Evolutionary conservation across 306 rosid genomes (phyloP).

Genomic region (Cicer pinnatifidum): DNA sequence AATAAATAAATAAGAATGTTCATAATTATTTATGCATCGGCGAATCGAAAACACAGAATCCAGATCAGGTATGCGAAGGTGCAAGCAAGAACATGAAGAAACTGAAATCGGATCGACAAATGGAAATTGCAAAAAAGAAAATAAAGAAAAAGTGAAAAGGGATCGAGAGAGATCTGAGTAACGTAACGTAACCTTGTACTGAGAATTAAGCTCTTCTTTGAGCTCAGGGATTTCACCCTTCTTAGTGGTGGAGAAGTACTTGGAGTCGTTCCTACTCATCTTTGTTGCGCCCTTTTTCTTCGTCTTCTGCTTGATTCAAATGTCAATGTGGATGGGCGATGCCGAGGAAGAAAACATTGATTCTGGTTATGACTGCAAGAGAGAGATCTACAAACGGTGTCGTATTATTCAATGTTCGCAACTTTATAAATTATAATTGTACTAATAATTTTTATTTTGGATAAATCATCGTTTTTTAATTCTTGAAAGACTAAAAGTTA

Average conservation of each 20-base stretch:
- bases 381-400: conserved; percentile 7
- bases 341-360: background rate
- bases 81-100: background rate
- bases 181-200: conserved; percentile 82
- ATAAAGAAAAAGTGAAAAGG: background rate
- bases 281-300: background rate
- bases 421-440: no score
- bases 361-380: background rate
- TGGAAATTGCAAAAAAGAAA: background rate
- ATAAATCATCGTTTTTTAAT: no score
- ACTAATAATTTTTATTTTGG: no score
- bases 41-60: conserved; percentile 3
- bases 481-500: no score
- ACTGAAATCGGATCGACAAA: conserved; percentile 37
- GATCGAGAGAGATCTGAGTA: conserved; percentile 39
- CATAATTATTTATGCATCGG: background rate
- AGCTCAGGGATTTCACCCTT: conserved; percentile 99
- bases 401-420: background rate
- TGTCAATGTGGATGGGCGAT: conserved; percentile 8
- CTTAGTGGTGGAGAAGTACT: conserved; percentile 98
- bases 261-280: conserved; percentile 99
- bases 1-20: conserved; percentile 1
- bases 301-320: conserved; percentile 5
- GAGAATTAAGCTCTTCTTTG: conserved; percentile 99
- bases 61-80: conserved; percentile 13